Evolutionary conservation across 768 basidiomycete genomes (phyloP).

Genomic region (Candolleomyces eurysporus): DNA sequence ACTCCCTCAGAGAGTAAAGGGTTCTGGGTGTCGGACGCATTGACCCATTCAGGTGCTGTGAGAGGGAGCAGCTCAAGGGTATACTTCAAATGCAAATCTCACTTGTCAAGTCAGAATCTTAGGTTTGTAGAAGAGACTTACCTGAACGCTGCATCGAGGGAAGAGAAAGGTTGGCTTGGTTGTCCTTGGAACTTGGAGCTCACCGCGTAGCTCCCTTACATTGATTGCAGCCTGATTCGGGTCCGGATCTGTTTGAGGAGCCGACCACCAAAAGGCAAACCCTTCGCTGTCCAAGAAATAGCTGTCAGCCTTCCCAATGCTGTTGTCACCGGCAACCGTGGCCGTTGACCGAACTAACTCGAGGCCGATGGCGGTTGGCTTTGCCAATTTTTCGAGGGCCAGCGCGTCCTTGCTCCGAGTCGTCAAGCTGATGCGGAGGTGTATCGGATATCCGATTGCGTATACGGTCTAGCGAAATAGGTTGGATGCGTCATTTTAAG

Average conservation of each 20-base stretch:
- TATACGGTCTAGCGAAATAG: constrained; percentile 19
- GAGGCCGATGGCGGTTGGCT: constrained; percentile 36
- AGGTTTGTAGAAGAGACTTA: constrained; percentile 23
- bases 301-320: constrained; percentile 41
- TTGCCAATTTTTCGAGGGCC: constrained; percentile 49
- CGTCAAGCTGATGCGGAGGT: constrained; percentile 43
- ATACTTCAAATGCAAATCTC: neutral
- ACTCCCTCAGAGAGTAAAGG: constrained; percentile 38
- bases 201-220: constrained; percentile 42
- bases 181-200: constrained; percentile 44
- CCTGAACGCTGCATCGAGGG: constrained; percentile 44
- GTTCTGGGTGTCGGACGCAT: constrained; percentile 3
- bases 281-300: constrained; percentile 28
- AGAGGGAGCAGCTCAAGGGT: neutral
- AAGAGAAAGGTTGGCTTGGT: constrained; percentile 42
- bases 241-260: neutral
- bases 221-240: constrained; percentile 20
- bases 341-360: constrained; percentile 46
- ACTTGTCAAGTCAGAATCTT: neutral
- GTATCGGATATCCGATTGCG: constrained; percentile 49
- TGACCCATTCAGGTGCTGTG: neutral
- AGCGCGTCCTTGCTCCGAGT: constrained; percentile 40
- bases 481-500: neutral
- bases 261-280: neutral
- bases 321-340: constrained; percentile 42